phyloP scores from a whole-genome alignment of 345 rosid genomes.

The Bruguiera gymnorhiza region DNA sequence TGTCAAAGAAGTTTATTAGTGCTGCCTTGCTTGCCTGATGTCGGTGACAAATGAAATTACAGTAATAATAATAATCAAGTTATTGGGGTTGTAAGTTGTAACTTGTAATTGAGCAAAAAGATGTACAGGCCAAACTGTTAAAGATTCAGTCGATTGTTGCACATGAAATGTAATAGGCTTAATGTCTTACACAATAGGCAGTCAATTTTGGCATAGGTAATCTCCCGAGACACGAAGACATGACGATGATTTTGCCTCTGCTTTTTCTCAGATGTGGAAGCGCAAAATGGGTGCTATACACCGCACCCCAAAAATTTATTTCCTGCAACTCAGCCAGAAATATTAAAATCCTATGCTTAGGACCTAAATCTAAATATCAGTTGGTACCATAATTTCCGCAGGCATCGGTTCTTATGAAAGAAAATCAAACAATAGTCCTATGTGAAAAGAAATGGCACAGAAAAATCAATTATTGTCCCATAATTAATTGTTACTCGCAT shows the following conservation, averaged over 20 bases:
- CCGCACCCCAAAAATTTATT: conserved; percentile 51
- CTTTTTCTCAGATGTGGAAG: conserved; percentile 42
- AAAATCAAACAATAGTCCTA: no score
- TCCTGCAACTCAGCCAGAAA: conserved; percentile 21
- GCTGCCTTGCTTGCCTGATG: conserved; percentile 13
- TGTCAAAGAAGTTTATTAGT: not conserved
- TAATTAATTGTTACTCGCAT: not conserved
- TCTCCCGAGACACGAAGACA: conserved; percentile 27
- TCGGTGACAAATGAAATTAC: not conserved
- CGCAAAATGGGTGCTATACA: conserved; percentile 40
- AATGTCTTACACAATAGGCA: conserved; percentile 35
- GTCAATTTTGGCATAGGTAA: conserved; percentile 22
- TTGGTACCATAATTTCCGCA: no score
- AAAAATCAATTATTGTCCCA: no score
- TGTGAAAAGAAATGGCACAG: no score
- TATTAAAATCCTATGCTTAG: no score
- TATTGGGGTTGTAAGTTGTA: not conserved
- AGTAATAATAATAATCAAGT: not conserved
- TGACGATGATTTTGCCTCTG: conserved; percentile 45
- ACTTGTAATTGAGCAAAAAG: not conserved
- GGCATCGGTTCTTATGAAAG: no score
- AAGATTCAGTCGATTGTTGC: not conserved
- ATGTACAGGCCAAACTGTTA: no score
- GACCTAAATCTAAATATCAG: no score
- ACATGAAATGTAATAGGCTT: not conserved